These are phyloP conservation scores for Taiozyma onychis DNA, from an alignment of 1,139 yeast species.

Conservation along the genomic window DNA sequence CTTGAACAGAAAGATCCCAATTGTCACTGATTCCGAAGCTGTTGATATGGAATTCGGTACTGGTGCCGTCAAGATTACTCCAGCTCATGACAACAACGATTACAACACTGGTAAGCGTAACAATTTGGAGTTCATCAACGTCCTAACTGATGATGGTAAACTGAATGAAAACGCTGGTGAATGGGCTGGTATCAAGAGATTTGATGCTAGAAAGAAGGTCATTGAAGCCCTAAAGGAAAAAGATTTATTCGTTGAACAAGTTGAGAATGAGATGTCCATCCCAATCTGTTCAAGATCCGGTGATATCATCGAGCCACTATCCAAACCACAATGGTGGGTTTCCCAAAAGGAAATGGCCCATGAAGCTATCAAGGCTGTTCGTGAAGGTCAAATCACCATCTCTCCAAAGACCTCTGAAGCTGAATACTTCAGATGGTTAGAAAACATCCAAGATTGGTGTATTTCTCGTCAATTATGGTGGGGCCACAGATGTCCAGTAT, in stretches of 20 bases:
- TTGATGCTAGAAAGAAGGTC: conserved; percentile 85
- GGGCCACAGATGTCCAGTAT: conserved; percentile 99
- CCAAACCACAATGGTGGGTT: conserved; percentile 99
- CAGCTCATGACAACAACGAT: conserved; percentile 98
- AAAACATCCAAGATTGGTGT: conserved; percentile 98
- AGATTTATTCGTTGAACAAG: conserved; percentile 76
- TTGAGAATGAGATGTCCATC: conserved; percentile 92
- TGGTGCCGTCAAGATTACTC: conserved; percentile 98
- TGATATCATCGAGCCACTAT: conserved; percentile 90
- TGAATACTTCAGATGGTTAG: conserved; percentile 95
- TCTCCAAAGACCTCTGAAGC: conserved; percentile 86
- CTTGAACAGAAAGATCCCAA: conserved; percentile 79
- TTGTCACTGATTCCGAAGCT: conserved; percentile 83
- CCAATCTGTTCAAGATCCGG: conserved; percentile 96
- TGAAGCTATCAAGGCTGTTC: conserved; percentile 83
- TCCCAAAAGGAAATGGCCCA: conserved; percentile 85
- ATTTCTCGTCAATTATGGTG: conserved; percentile 99
- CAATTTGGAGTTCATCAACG: conserved; percentile 80
- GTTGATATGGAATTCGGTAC: conserved; percentile 99
- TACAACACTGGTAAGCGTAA: conserved; percentile 94
- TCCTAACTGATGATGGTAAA: conserved; percentile 86
- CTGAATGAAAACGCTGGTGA: conserved; percentile 92
- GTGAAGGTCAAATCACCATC: conserved; percentile 73
- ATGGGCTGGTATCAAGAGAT: conserved; percentile 87
- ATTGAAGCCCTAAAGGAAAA: conserved; percentile 72